phyloP scores from a whole-genome alignment of 192 early-diverging fungal genomes.

The Coemansia sp. region DNA sequence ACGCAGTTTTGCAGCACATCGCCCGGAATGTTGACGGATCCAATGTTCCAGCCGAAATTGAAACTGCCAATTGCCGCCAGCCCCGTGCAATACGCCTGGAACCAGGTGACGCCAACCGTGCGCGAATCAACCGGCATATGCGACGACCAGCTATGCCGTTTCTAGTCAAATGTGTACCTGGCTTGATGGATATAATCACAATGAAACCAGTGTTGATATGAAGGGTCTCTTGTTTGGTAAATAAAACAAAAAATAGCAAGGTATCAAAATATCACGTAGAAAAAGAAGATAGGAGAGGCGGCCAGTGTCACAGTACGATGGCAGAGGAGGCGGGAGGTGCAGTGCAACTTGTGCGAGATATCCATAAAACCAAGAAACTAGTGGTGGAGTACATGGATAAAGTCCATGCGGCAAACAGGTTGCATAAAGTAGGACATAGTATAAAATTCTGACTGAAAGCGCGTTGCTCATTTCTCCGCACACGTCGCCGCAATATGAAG shows the following conservation, averaged over 20 bases:
- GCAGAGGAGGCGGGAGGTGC: no score
- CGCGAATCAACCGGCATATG: slow-evolving; percentile 46
- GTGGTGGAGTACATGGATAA: no score
- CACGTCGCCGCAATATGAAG: no score
- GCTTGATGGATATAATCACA: neutral
- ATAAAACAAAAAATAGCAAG: neutral
- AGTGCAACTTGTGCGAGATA: no score
- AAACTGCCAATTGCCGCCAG: slow-evolving; percentile 50
- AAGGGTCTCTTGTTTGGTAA: neutral
- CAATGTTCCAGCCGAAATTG: slow-evolving; percentile 55
- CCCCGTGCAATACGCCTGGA: slow-evolving; percentile 39
- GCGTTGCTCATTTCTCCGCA: no score
- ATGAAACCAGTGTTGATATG: neutral
- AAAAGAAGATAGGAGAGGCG: neutral
- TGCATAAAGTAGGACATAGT: no score
- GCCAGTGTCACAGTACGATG: no score
- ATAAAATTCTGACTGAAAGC: no score
- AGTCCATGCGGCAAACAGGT: no score
- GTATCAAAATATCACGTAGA: neutral
- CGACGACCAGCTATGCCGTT: neutral
- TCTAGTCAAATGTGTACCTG: neutral
- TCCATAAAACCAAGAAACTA: no score
- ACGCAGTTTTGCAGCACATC: slow-evolving; percentile 53
- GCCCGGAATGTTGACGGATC: slow-evolving; percentile 57
- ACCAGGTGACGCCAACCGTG: slow-evolving; percentile 38